Percentiles rank a stretch among this genome's conserved stretches.
These are phyloP conservation scores for Teunomyces aglyptinius DNA, from an alignment of 805 yeast genomes.

Conservation along the genomic window DNA sequence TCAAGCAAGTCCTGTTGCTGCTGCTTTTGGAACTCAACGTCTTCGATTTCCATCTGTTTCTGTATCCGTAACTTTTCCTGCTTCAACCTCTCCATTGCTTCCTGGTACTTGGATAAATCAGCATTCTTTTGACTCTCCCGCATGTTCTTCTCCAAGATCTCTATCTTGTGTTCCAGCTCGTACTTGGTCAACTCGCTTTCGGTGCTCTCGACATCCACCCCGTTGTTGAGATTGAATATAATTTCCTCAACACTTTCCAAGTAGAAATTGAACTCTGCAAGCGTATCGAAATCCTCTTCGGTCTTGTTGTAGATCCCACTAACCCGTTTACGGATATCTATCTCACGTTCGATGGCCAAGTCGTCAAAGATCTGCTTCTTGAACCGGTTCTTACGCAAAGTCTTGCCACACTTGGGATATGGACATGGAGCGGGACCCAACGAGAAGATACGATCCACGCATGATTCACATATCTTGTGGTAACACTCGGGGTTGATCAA, in stretches of 20 bases:
- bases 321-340: conserved; percentile 83
- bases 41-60: conserved; percentile 52
- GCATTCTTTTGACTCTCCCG: conserved; percentile 58
- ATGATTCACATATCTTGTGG: conserved; percentile 94
- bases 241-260: conserved; percentile 81
- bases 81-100: conserved; percentile 44
- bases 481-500: conserved; percentile 96
- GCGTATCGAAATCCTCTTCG: conserved; percentile 62
- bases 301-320: conserved; percentile 76
- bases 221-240: conserved; percentile 71
- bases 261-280: conserved; percentile 68
- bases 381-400: conserved; percentile 81
- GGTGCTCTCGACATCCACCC: conserved; percentile 65
- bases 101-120: conserved; percentile 69
- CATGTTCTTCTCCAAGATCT: conserved; percentile 73
- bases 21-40: conserved; percentile 37
- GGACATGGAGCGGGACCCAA: conserved; percentile 98
- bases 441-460: conserved; percentile 93
- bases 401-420: conserved; percentile 84
- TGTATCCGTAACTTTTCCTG: conserved; percentile 72
- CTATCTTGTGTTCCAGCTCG: conserved; percentile 70
- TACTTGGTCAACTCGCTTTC: conserved; percentile 65
- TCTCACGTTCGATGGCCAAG: conserved; percentile 83
- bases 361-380: conserved; percentile 93
- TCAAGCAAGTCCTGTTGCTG: conserved; percentile 43